Base-by-base conservation (phyloP, 495 filamentous ascomycete genomes). In the Sabuloglossum arenarium region DNA sequence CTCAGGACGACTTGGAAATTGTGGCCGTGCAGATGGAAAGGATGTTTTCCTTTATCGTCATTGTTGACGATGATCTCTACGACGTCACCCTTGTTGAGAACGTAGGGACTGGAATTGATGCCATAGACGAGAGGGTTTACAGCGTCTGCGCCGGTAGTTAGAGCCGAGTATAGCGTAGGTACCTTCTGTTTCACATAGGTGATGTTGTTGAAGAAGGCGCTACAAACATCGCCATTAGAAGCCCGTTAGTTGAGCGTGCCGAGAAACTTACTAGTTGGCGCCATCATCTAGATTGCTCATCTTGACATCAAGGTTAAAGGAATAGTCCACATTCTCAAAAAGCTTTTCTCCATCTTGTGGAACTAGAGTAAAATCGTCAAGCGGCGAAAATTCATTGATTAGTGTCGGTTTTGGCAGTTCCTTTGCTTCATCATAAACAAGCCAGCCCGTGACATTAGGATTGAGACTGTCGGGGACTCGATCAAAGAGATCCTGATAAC, bases 1-100 rank as follows among this genome's bases (percentile, higher is more conserved):
- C 82, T 77, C 27, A 69, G 67, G 34, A 86, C 64, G 6, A 86
- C 68, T 62, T 91, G 86, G 70, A 89, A 91, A 58, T 79, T 75
- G 68, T 93, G 88, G 0, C 87, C 88, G 72, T 94, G 87, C 1
- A 93, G 71, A 70, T 94, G 86, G 75, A 91, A 91, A 0, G 88
- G 88, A 64, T 94, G 87, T 19, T 73, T 77, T 46, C 83, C 83
- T 0, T 74, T 62, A 60, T 88, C 85, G 12, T 73, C 62, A 64
- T 91, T 94, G 75, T 91, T 91, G 8, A 94, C 63, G 24, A 89
- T 69, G 42, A 94, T 80, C 52, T 94, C 81, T 49, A 93, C 74
- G 6, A 86, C 67, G 25, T 91, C 70, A 47, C 74, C 74, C 51
- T 82, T 76, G 0, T 79, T 70, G 0, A 93, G 73, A 9, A 93